Evolutionary conservation across 192 early-diverging fungal genomes (phyloP), one percentile per base, ranked within the genome.

Genomic region (Pilaira anomala): DNA sequence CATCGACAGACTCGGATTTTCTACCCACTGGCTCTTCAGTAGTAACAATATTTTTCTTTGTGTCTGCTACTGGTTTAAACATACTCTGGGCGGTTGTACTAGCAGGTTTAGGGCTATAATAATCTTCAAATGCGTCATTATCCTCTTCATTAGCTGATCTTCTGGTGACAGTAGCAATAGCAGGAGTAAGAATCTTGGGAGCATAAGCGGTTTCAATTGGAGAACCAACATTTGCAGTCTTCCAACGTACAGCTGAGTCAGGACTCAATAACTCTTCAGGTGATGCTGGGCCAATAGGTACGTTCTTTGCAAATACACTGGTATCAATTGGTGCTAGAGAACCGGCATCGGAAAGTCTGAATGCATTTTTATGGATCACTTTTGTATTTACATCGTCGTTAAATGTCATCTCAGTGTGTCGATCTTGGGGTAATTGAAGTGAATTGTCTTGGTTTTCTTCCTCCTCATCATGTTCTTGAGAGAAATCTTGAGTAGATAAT

Each of bases 141-240:
- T 62, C 45, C 3, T 45, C 48, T 7, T 62, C 46, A 22, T 40
- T 22, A 11, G 46, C 28, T 39, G 45, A 62, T 22, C 28, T 18
- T 25, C 30, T 14, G 8, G 39, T 52, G 4, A 63, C 49, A 25
- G 52, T 29, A 3, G 28, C 49, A 1, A 19, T 30, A 24, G 62
- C 49, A 12, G 48, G 48, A 6, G 21, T 19, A n/a, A 22, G 18
- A 26, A 51, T 52, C 0, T 40, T n/a, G 5, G 63, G 52, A 7
- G 63, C 53, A 56, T 46, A 50, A 2, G 28, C 52, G 6, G 63
- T 65, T 19, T 54, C 63, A 22, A 65, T 41, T 13, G 63, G 29
- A 6, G 63, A 65, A 14, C 25, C 63, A 14, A 56, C 24, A 2
- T 65, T 51, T 24, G 63, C 63, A 2, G 36, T 48, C 28, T 65